Conservation (phyloP, 73 alveolate genomes). For the Paramecium tetraurelia region DNA sequence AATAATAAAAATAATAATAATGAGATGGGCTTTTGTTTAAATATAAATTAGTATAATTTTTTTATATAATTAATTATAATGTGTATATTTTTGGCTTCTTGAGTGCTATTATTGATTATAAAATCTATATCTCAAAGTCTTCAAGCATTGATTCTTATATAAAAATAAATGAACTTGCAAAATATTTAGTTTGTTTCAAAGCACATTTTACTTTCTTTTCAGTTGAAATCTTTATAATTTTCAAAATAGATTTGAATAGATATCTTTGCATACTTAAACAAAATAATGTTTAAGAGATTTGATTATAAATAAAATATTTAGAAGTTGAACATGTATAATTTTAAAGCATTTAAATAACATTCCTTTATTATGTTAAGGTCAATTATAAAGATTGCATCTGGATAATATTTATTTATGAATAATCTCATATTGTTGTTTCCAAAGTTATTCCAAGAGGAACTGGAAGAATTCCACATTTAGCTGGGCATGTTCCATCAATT, state of each 20-base stretch:
- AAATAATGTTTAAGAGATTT: too few relatives aligned
- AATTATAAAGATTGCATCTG: background rate
- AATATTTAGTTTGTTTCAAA: too few relatives aligned
- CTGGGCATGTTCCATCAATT: constrained; percentile 18
- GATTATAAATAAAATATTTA: too few relatives aligned
- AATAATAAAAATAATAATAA: background rate
- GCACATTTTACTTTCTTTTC: too few relatives aligned
- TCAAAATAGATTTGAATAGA: too few relatives aligned
- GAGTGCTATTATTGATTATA: background rate
- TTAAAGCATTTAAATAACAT: background rate
- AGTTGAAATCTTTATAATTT: too few relatives aligned
- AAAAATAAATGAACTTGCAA: too few relatives aligned
- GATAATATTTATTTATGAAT: background rate
- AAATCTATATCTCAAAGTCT: background rate
- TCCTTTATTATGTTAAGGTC: background rate
- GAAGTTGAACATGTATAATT: background rate
- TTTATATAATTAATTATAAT: background rate
- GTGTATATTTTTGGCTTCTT: background rate
- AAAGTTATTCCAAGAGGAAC: constrained; percentile 42
- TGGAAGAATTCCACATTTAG: background rate
- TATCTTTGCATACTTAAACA: too few relatives aligned
- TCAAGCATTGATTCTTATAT: too few relatives aligned
- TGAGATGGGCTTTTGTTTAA: background rate
- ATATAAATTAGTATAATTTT: background rate
- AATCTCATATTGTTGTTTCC: constrained; percentile 47